A percentile compares a stretch with the other conserved stretches of the same genome.
These are phyloP conservation scores for Linanthus parryae DNA, from an alignment of 148 eudicot species.

Conservation along the genomic window DNA sequence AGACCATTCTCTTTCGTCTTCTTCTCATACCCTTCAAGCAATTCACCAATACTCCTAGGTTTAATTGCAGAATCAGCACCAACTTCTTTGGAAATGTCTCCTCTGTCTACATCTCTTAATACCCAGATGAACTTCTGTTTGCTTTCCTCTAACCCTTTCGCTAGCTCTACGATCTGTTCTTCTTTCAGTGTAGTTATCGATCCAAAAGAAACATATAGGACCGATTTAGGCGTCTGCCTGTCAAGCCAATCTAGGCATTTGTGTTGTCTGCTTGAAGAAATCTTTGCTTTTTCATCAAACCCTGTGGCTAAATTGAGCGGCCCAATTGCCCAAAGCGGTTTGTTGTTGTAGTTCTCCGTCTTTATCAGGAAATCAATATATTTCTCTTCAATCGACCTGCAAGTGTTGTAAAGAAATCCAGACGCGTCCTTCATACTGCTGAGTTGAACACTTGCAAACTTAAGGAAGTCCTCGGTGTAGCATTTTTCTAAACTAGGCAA, in stretches of 20 bases:
- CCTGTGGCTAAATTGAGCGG: too few relatives aligned
- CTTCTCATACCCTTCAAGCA: constrained; percentile 59
- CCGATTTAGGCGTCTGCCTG: constrained; percentile 35
- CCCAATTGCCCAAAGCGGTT: constrained; percentile 7
- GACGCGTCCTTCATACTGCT: background rate
- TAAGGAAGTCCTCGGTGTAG: background rate
- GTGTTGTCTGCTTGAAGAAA: constrained; percentile 5
- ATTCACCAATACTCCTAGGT: too few relatives aligned
- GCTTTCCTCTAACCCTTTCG: constrained; percentile 50
- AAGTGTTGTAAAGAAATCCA: background rate
- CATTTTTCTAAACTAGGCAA: constrained; percentile 1
- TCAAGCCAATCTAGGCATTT: constrained; percentile 51
- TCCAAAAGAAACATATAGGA: constrained; percentile 59
- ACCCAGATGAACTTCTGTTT: constrained; percentile 58
- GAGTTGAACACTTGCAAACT: background rate
- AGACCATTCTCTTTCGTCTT: constrained; percentile 33
- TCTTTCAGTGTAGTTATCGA: constrained; percentile 35
- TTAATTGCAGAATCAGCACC: too few relatives aligned
- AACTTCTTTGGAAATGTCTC: constrained; percentile 13
- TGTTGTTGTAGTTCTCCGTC: background rate
- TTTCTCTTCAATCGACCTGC: constrained; percentile 1
- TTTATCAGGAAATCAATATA: background rate
- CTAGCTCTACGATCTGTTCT: constrained; percentile 50
- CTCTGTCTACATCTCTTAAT: constrained; percentile 41
- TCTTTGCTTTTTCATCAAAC: too few relatives aligned